Percentiles rank a stretch among this genome's conserved stretches.
These are phyloP conservation scores for Chlorella sp. DNA, from an alignment of 139 green algal genomes.

Conservation along the genomic window DNA sequence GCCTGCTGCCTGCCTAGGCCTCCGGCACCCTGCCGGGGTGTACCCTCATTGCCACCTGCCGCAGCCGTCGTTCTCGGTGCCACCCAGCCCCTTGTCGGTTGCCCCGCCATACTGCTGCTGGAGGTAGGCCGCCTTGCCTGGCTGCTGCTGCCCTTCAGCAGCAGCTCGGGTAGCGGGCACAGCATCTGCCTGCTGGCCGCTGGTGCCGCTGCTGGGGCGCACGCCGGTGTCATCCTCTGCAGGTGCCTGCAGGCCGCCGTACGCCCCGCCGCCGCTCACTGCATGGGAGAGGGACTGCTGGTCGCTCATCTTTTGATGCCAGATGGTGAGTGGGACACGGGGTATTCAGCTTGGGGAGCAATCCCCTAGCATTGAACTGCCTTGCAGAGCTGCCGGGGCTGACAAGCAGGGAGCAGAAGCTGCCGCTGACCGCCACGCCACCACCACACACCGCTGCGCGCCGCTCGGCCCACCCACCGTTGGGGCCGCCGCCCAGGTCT, in stretches of 20 bases:
- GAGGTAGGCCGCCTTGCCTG: background rate
- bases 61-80: background rate
- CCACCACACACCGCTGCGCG: too few species aligned
- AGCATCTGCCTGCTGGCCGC: background rate
- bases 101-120: background rate
- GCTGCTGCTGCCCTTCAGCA: background rate
- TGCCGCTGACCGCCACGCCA: background rate
- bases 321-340: too few species aligned
- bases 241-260: background rate
- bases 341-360: too few species aligned
- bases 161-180: background rate
- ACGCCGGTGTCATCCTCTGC: conserved; percentile 9
- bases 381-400: too few species aligned
- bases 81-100: background rate
- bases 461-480: background rate
- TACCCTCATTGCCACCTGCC: too few species aligned
- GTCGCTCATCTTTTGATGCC: too few species aligned
- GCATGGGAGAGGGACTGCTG: too few species aligned
- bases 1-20: background rate
- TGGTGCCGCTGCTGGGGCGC: background rate
- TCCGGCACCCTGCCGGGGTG: background rate
- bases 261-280: background rate
- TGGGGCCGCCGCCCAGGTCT: background rate
- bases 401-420: too few species aligned
- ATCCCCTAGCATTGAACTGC: too few species aligned